phyloP scores from a whole-genome alignment of 2,329 filamentous ascomycete genomes.

The Whalleya microplaca region DNA sequence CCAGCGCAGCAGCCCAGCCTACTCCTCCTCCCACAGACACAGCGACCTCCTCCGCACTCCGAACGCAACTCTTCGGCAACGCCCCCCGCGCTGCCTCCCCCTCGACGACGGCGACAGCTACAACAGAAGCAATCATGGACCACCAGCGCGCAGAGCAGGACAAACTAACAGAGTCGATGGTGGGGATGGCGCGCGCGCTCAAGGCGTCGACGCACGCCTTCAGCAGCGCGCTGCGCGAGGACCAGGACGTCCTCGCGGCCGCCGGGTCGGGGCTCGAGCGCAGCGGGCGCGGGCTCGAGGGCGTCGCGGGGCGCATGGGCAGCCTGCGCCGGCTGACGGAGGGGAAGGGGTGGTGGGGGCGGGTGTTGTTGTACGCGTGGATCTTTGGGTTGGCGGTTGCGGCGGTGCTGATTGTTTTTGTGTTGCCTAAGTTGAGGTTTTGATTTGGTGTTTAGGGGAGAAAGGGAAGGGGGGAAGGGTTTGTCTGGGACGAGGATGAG shows the following conservation, averaged over 20 bases:
- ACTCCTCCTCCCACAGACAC: slow-evolving; percentile 9
- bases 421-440: slow-evolving; percentile 86
- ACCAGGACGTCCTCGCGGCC: slow-evolving; percentile 71
- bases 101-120: slow-evolving; percentile 49
- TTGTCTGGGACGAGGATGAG: too few species aligned
- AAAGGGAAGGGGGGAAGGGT: background rate
- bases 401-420: slow-evolving; percentile 79
- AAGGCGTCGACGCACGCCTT: slow-evolving; percentile 77
- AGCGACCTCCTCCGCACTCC: slow-evolving; percentile 34
- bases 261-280: slow-evolving; percentile 77
- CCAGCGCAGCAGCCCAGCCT: slow-evolving; percentile 10
- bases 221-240: slow-evolving; percentile 68
- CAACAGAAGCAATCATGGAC: slow-evolving; percentile 73
- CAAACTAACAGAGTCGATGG: slow-evolving; percentile 76
- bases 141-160: slow-evolving; percentile 84
- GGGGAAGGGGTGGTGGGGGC: slow-evolving; percentile 83
- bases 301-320: slow-evolving; percentile 77
- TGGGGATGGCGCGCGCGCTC: slow-evolving; percentile 76
- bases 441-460: slow-evolving; percentile 42
- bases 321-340: slow-evolving; percentile 79
- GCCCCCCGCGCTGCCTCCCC: slow-evolving; percentile 38
- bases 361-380: slow-evolving; percentile 82
- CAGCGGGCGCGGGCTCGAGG: slow-evolving; percentile 75
- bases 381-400: slow-evolving; percentile 82
- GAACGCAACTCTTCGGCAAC: slow-evolving; percentile 49